Percentiles rank a stretch among this genome's conserved stretches.
phyloP scores from a whole-genome alignment of 306 rosid genomes.

The Vigna nakashimae region DNA sequence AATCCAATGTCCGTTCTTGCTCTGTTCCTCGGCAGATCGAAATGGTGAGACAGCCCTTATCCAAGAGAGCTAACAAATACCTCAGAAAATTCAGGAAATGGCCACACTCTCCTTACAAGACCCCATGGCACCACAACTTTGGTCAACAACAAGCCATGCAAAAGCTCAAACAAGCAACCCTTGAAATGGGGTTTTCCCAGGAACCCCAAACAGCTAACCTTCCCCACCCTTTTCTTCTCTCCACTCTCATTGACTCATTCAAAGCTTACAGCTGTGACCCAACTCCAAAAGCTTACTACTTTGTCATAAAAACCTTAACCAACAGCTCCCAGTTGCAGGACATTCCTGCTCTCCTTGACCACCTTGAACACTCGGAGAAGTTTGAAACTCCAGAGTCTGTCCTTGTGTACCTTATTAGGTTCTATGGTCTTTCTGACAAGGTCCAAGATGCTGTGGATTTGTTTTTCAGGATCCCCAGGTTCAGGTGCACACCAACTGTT shows the following conservation, averaged over 20 bases:
- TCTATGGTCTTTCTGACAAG: constrained; percentile 49
- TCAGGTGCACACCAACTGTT: constrained; percentile 79
- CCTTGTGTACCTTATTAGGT: constrained; percentile 54
- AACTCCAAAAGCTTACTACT: constrained; percentile 72
- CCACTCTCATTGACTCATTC: constrained; percentile 67
- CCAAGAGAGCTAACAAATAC: constrained; percentile 63
- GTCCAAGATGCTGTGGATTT: constrained; percentile 67
- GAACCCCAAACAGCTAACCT: constrained; percentile 19
- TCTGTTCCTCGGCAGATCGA: constrained; percentile 6
- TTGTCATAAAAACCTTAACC: constrained; percentile 64
- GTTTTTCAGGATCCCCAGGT: constrained; percentile 66
- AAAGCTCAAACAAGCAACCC: constrained; percentile 53
- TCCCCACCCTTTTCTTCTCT: constrained; percentile 61
- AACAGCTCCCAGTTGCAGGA: constrained; percentile 52
- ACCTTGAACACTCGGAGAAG: constrained; percentile 57
- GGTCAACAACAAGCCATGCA: constrained; percentile 67
- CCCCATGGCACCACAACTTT: constrained; percentile 71
- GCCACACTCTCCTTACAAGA: constrained; percentile 78
- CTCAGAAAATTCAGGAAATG: constrained; percentile 79
- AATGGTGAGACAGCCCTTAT: constrained; percentile 64
- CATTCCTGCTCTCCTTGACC: constrained; percentile 60
- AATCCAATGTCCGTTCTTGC: not conserved
- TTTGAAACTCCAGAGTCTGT: constrained; percentile 67
- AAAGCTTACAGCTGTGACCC: constrained; percentile 62
- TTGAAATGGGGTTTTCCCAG: constrained; percentile 32